Conservation (phyloP, 305 asterid species). For the Vinca major region DNA sequence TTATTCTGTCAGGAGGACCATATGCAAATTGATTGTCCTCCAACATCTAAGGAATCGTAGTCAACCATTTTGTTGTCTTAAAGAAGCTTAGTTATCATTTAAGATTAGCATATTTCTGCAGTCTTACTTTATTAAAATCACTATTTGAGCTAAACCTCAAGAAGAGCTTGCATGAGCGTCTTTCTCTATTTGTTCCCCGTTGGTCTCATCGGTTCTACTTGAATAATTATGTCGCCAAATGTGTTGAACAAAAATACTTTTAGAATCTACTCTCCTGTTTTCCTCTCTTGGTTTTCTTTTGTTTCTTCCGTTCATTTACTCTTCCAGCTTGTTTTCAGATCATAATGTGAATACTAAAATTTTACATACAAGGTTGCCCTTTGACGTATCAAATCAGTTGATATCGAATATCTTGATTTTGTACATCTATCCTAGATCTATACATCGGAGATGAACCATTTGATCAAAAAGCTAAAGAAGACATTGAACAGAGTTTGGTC, state of each 20-base stretch:
- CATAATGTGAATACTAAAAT: neutral
- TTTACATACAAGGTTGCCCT: neutral
- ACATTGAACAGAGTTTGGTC: slow-evolving; percentile 53
- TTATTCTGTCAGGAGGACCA: neutral
- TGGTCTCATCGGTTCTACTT: neutral
- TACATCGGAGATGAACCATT: slow-evolving; percentile 82
- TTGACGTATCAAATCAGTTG: neutral
- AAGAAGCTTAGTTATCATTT: neutral
- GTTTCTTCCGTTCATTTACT: neutral
- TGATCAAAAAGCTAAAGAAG: slow-evolving; percentile 76
- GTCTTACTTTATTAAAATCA: neutral
- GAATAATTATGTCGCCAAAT: neutral
- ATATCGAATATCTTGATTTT: neutral
- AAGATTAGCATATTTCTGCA: neutral
- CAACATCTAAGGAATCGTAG: neutral
- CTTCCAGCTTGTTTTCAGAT: neutral
- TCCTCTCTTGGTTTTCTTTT: neutral
- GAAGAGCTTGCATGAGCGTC: neutral
- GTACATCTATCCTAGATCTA: slow-evolving; percentile 51
- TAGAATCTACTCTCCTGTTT: neutral
- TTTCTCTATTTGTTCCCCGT: neutral
- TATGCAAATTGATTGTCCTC: neutral
- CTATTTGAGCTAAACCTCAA: neutral
- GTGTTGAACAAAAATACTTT: neutral
- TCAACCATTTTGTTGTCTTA: neutral